phyloP scores from a whole-genome alignment of 176 grass and related monocot species.

The Tillandsia leiboldiana region DNA sequence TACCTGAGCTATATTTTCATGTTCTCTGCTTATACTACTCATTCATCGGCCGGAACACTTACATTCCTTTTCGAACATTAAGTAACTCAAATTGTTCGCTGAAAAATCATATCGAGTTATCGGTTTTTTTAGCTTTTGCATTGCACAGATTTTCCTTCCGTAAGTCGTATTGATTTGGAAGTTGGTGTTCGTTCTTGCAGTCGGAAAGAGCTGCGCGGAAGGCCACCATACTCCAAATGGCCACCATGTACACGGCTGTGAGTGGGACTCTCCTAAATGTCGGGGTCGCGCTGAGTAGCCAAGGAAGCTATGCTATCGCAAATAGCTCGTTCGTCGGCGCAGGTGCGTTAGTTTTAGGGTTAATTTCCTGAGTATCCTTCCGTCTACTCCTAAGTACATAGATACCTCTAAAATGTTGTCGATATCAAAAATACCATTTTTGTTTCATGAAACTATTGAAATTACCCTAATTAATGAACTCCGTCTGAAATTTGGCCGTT shows the following conservation, averaged over 20 bases:
- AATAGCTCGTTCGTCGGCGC: constrained; percentile 64
- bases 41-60: not conserved
- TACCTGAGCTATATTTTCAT: not conserved
- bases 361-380: not conserved
- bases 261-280: constrained; percentile 82
- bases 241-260: constrained; percentile 70
- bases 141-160: not conserved
- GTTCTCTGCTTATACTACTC: not conserved
- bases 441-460: no score
- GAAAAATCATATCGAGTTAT: not conserved
- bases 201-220: constrained; percentile 77
- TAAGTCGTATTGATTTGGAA: not conserved
- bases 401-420: no score
- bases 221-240: constrained; percentile 84
- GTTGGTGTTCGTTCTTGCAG: constrained; percentile 26
- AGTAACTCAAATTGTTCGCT: not conserved
- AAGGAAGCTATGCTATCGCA: constrained; percentile 62
- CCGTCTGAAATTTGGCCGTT: no score
- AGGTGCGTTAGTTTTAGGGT: constrained; percentile 29
- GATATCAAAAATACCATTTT: no score
- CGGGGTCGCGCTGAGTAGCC: constrained; percentile 57
- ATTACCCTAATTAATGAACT: no score
- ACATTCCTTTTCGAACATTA: not conserved
- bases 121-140: not conserved
- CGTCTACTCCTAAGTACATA: not conserved